A percentile compares a stretch with the other conserved stretches of the same genome.
Evolutionary conservation across 2,329 filamentous ascomycete species (phyloP).

Genomic region (Cladosporium cucumerinum): DNA sequence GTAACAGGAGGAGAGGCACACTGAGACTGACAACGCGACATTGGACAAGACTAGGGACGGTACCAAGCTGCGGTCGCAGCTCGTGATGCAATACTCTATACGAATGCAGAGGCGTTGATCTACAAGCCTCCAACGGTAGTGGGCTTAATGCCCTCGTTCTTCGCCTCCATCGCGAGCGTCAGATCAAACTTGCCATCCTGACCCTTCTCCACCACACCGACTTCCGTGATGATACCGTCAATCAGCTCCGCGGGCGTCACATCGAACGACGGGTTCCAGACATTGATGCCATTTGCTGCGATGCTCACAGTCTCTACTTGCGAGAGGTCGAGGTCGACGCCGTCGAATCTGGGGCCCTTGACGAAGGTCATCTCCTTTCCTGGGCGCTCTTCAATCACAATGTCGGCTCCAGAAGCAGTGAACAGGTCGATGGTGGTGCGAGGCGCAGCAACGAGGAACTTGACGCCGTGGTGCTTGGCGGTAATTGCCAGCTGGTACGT

Average conservation of each 20-base stretch:
- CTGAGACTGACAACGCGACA: neutral
- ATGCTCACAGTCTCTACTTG: conserved; percentile 72
- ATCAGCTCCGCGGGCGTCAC: conserved; percentile 86
- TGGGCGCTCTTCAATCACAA: conserved; percentile 86
- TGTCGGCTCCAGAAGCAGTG: conserved; percentile 72
- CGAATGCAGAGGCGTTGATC: neutral
- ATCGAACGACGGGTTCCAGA: conserved; percentile 98
- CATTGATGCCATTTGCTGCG: conserved; percentile 70
- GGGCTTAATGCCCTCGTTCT: conserved; percentile 35
- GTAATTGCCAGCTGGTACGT: conserved; percentile 92
- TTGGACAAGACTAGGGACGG: neutral
- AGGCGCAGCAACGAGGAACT: conserved; percentile 92
- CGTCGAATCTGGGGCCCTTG: conserved; percentile 66
- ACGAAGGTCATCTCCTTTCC: conserved; percentile 79
- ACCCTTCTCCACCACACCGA: conserved; percentile 78
- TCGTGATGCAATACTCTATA: neutral
- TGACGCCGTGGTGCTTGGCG: conserved; percentile 80
- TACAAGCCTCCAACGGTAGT: conserved; percentile 31
- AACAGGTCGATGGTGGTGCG: conserved; percentile 88
- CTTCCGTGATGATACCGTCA: conserved; percentile 91
- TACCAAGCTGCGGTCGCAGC: neutral
- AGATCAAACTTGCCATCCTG: conserved; percentile 64
- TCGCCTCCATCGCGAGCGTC: conserved; percentile 32
- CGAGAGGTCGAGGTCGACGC: conserved; percentile 59
- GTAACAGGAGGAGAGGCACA: neutral